A percentile compares a stretch with the other conserved stretches of the same genome.
Conservation (phyloP, 371 early-diverging fungal species). For the Mucor racemosus region DNA sequence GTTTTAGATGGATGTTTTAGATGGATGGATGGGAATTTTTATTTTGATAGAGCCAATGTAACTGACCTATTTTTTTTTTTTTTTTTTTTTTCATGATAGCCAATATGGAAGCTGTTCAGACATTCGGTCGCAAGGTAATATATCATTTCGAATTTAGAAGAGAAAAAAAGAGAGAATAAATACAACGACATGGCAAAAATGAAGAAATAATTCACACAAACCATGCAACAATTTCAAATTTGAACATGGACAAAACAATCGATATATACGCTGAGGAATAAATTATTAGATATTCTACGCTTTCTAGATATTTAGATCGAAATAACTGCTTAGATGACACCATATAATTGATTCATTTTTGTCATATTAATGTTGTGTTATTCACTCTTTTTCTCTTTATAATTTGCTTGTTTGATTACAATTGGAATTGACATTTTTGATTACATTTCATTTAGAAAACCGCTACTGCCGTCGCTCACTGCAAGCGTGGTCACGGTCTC, state of each 20-base stretch:
- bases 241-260: not conserved
- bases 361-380: not conserved
- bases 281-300: not conserved
- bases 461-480: constrained; percentile 99
- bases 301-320: too few species aligned
- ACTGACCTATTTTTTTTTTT: constrained; percentile 1
- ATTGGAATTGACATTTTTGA: not conserved
- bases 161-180: not conserved
- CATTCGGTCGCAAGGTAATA: constrained; percentile 61
- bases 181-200: not conserved
- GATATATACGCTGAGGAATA: not conserved
- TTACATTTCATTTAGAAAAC: constrained; percentile 81
- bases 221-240: not conserved
- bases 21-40: constrained; percentile 9
- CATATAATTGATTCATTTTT: not conserved
- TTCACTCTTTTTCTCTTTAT: not conserved
- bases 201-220: not conserved
- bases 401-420: not conserved
- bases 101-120: constrained; percentile 60
- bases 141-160: not conserved
- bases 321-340: not conserved
- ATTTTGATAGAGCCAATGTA: constrained; percentile 1
- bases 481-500: constrained; percentile 97
- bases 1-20: constrained; percentile 20
- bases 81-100: not conserved